phyloP scores from a whole-genome alignment of 352 stramenopile genomes.

The Blastocystis sp. region DNA sequence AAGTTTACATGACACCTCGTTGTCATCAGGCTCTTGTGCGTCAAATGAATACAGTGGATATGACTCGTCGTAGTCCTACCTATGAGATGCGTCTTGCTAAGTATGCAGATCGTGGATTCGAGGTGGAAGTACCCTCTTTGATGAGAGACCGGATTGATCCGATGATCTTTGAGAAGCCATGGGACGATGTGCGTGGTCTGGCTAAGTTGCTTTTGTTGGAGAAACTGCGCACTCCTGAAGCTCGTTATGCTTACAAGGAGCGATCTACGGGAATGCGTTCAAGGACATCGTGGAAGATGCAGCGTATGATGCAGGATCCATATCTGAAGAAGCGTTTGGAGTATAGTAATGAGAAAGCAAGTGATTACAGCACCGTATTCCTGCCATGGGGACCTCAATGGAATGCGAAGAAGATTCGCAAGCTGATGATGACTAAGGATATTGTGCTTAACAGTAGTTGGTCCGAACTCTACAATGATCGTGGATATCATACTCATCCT shows the following conservation, averaged over 20 bases:
- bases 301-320: constrained; percentile 56
- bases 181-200: constrained; percentile 66
- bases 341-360: constrained; percentile 63
- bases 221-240: constrained; percentile 65
- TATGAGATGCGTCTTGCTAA: constrained; percentile 71
- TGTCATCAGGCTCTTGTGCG: constrained; percentile 70
- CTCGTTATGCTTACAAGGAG: constrained; percentile 60
- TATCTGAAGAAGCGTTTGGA: constrained; percentile 69
- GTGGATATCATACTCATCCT: constrained; percentile 71
- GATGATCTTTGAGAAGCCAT: constrained; percentile 71
- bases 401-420: constrained; percentile 70
- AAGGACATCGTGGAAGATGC: constrained; percentile 29
- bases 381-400: constrained; percentile 71
- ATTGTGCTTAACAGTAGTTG: constrained; percentile 70
- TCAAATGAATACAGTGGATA: constrained; percentile 71
- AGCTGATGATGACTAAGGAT: constrained; percentile 72
- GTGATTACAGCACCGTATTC: constrained; percentile 72
- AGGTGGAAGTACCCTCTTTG: constrained; percentile 68
- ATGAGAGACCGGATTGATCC: constrained; percentile 64
- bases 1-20: constrained; percentile 71
- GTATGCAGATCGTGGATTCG: constrained; percentile 70
- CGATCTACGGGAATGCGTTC: not conserved
- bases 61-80: constrained; percentile 70
- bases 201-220: constrained; percentile 69
- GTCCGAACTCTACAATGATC: constrained; percentile 54